Evolutionary conservation across 1,284 basidiomycete species (phyloP).

Genomic region (Puccinia triticina): DNA sequence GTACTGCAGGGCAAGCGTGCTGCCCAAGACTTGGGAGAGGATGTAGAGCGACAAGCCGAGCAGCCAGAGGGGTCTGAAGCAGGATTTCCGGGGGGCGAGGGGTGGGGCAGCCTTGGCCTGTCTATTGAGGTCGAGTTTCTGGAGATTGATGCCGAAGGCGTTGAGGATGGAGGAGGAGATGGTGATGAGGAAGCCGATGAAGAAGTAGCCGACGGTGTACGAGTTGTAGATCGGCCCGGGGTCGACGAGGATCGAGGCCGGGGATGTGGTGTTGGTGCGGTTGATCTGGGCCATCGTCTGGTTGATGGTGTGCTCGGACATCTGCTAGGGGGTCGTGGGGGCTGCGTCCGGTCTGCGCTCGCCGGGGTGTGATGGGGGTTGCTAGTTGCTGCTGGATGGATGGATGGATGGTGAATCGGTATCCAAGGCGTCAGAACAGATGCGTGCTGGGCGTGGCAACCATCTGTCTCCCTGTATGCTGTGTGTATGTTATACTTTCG

Average conservation of each 20-base stretch:
- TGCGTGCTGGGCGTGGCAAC: too few species aligned
- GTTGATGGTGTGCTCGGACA: background rate
- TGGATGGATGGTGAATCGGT: too few species aligned
- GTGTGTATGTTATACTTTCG: too few species aligned
- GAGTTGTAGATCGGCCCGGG: slow-evolving; percentile 51
- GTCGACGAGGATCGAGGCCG: slow-evolving; percentile 38
- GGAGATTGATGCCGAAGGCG: slow-evolving; percentile 77
- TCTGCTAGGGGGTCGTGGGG: too few species aligned
- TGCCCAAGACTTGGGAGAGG: slow-evolving; percentile 79
- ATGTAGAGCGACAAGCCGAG: slow-evolving; percentile 63
- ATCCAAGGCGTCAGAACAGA: too few species aligned
- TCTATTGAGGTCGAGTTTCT: slow-evolving; percentile 77
- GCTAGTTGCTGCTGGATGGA: too few species aligned
- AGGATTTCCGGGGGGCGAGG: slow-evolving; percentile 67
- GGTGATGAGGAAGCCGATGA: slow-evolving; percentile 70
- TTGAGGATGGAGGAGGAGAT: slow-evolving; percentile 77
- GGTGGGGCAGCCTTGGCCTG: slow-evolving; percentile 64
- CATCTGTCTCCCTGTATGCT: too few species aligned
- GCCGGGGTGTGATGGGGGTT: background rate
- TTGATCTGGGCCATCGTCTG: background rate
- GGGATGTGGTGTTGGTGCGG: background rate
- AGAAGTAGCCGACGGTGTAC: slow-evolving; percentile 54
- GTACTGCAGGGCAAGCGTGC: slow-evolving; percentile 79
- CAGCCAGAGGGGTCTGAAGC: slow-evolving; percentile 77
- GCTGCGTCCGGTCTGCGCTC: background rate